Evolutionary conservation across 805 yeast genomes (phyloP), one percentile per base, ranked within the genome.

Genomic region (Saturnispora ahearnii): DNA sequence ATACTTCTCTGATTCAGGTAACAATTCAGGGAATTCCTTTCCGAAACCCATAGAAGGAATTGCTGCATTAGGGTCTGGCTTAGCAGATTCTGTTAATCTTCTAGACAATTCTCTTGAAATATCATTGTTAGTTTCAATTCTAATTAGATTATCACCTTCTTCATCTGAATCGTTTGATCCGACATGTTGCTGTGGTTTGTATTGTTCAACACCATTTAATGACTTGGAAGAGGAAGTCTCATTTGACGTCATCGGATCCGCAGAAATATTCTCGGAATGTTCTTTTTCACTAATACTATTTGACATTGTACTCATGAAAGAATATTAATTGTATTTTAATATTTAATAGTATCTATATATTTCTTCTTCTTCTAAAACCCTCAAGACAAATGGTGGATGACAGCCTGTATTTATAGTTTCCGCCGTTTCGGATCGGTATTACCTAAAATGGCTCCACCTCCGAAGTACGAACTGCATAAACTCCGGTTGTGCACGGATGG

Each of bases 41-140:
- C 73, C 79, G 8, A 77, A 80, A 40, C 93, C 93, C 89, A 85
- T 84, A 29, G 69, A 63, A 15, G 80, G 80, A 24, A 76, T 57
- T 5, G 74, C 70, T 3, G 67, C 56, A n/a, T 64, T 63, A 6
- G 60, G 62, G 5, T 67, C 62, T 15, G 63, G 62, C 21, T 59
- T 61, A 30, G 68, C 63, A 26, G 69, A 64, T 43, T 69, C 69
- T 0, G 79, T 76, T 44, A 76, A 55, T 9, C 68, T 70, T 49
- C 75, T 62, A 1, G 78, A 71, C 5, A 76, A 41, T 38, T 58
- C 54, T 40, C 62, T 51, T 2, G 59, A 50, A 1, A 48, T 24
- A 15, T 55, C 53, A 5, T 58, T 49, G 21, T 55, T 48, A 1
- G 62, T 57, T 45, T 60, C 59, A 12, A 50, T 40, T 45, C 54